Base-by-base conservation (phyloP, 164 flowering plant species). In the Kalanchoe fedtschenkoi region DNA sequence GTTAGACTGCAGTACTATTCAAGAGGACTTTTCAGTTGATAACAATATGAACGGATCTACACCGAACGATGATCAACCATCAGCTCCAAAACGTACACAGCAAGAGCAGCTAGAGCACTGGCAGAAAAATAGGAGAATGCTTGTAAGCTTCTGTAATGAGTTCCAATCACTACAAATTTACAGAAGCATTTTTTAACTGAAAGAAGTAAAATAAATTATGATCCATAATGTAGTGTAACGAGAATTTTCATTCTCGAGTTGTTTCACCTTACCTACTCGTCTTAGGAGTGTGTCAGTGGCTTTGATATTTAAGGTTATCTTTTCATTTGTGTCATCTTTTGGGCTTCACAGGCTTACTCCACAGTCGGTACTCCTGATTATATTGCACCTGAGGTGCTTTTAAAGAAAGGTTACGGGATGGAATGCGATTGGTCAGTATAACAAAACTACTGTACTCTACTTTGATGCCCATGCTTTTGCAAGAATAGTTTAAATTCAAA, bases 401-500 rank as follows among this genome's bases (percentile, higher is more conserved):
- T 82, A 68, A 82, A 80, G 76, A 82, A 78, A 77, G 87, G 87
- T 66, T 82, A 82, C 75, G 87, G 84, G 58, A 78, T 82, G 74
- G 87, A 82, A 60, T 82, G 87, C 62, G 87, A 82, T 64, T 82
- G 87, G 87, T 80, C 39, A 68, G 81, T 68, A 35, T 37, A 0
- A n/a, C n/a, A n/a, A n/a, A n/a, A n/a, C n/a, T 47, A 17, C 7
- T 32, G 38, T 5, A n/a, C 34, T 28, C 13, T 60, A 41, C 33
- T 39, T 8, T 15, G 43, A n/a, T n/a, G n/a, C n/a, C n/a, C n/a
- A n/a, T n/a, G n/a, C n/a, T n/a, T n/a, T n/a, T n/a, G n/a, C n/a
- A n/a, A n/a, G n/a, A n/a, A n/a, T n/a, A n/a, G n/a, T n/a, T n/a
- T n/a, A n/a, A n/a, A n/a, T n/a, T n/a, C n/a, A n/a, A n/a, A n/a